Base-by-base conservation (phyloP, 352 stramenopile species). In the Phytopythium sindhum region DNA sequence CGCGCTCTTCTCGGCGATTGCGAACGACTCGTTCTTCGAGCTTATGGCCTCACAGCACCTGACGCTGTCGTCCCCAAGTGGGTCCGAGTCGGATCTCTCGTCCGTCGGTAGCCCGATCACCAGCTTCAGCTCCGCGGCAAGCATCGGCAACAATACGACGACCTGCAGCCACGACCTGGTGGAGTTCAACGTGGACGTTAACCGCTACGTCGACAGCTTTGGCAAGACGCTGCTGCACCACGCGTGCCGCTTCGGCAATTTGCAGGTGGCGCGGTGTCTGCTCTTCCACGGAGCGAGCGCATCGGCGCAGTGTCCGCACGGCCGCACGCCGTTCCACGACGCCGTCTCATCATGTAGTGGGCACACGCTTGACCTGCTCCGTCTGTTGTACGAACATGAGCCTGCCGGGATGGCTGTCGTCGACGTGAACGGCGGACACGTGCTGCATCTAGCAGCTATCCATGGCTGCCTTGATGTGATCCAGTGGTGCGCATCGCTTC, bases 151-250 rank as follows among this genome's bases (percentile, higher is more conserved):
- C 24, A 48, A 21, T 1, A 35, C 61, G 8, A 50, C 26, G 7
- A 28, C 8, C 9, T 62, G 56, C 50, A 47, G n/a, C 1, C 29
- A 59, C 19, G 55, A 54, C 10, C 48, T 45, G 11, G 51, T 60
- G 15, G 57, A 61, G 5, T n/a, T 55, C 35, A 51, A 54, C 28
- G 35, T 84, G 51, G 69, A 83, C 29, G 65, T 87, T 2, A 77
- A 81, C 23, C 65, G 50, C 19, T 89, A 78, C 58, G 68, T 76
- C 5, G 80, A 91, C 44, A 60, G 70, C 3, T 74, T 84, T 14
- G 73, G 73, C 50, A 88, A 78, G 67, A 88, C 82, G 31, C 60
- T 91, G 53, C 69, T 91, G 51, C 82, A 91, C 57, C 78, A 90
- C 17, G 82, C 82, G 4, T 89, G 80, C 31, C 72, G 78, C 21